phyloP scores from a whole-genome alignment of 2,329 filamentous ascomycete species.

The Penicillium brevicompactum region DNA sequence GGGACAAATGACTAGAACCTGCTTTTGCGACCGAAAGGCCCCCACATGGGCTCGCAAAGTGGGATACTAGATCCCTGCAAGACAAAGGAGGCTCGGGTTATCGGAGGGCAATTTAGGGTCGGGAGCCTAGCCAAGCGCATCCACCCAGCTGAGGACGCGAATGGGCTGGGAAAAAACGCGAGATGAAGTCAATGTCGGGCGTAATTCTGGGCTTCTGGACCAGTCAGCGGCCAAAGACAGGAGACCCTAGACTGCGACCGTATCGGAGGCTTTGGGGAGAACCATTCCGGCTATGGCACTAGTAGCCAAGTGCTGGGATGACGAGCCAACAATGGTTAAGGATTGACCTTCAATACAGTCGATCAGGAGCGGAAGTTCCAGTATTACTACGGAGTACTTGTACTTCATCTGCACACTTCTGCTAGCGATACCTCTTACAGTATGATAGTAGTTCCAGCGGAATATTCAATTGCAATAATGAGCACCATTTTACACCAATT shows the following conservation, averaged over 20 bases:
- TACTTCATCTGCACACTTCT: no score
- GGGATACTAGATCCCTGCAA: conserved; percentile 18
- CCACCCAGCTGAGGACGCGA: conserved; percentile 21
- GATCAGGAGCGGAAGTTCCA: conserved; percentile 16
- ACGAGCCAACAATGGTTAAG: conserved; percentile 19
- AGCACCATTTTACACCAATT: no score
- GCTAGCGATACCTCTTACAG: no score
- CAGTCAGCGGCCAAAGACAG: conserved; percentile 29
- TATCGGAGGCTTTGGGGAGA: conserved; percentile 20
- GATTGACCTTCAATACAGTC: conserved; percentile 14
- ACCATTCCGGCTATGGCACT: conserved; percentile 18
- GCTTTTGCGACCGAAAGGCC: conserved; percentile 22
- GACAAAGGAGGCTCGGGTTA: conserved; percentile 23
- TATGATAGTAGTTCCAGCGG: background rate
- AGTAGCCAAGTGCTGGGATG: conserved; percentile 17
- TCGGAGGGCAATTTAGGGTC: conserved; percentile 4
- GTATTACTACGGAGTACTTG: background rate
- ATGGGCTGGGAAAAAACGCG: conserved; percentile 9
- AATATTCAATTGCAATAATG: background rate
- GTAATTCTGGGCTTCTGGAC: conserved; percentile 25
- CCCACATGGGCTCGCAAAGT: conserved; percentile 23
- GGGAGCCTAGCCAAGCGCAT: conserved; percentile 16
- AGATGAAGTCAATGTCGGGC: conserved; percentile 28
- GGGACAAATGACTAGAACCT: conserved; percentile 19
- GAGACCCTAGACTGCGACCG: conserved; percentile 34